Conservation (phyloP, 768 basidiomycete genomes). For the Lepiota venenata region DNA sequence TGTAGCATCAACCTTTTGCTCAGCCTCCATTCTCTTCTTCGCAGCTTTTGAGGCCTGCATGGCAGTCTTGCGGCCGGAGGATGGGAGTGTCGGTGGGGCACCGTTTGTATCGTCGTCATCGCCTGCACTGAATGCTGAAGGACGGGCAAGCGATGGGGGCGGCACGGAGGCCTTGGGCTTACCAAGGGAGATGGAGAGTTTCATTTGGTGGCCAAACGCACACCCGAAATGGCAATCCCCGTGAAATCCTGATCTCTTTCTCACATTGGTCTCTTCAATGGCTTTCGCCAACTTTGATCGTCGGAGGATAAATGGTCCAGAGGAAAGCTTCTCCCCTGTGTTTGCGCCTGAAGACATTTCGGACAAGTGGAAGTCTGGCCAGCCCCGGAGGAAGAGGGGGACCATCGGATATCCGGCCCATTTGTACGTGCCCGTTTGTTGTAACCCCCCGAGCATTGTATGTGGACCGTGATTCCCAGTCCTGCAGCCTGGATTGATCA, state of each 20-base stretch:
- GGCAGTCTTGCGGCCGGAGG: slow-evolving; percentile 22
- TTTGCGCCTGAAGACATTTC: slow-evolving; percentile 42
- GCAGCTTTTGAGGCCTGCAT: slow-evolving; percentile 58
- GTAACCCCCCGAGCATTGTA: slow-evolving; percentile 4
- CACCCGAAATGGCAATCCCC: slow-evolving; percentile 15
- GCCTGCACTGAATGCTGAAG: slow-evolving; percentile 61
- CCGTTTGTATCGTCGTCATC: slow-evolving; percentile 59
- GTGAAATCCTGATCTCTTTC: slow-evolving; percentile 21
- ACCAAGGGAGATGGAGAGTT: slow-evolving; percentile 85
- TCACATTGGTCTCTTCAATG: slow-evolving; percentile 25
- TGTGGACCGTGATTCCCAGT: slow-evolving; percentile 42
- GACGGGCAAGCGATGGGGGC: slow-evolving; percentile 45
- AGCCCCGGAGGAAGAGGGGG: slow-evolving; percentile 46
- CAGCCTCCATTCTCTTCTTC: slow-evolving; percentile 74
- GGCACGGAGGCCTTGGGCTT: slow-evolving; percentile 53
- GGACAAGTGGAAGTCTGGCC: slow-evolving; percentile 27
- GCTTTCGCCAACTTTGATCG: slow-evolving; percentile 71
- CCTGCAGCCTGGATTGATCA: slow-evolving; percentile 85
- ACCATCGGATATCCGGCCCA: slow-evolving; percentile 73
- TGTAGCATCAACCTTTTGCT: slow-evolving; percentile 73
- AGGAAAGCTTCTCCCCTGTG: slow-evolving; percentile 67
- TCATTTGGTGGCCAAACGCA: slow-evolving; percentile 45
- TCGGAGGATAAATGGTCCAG: slow-evolving; percentile 88
- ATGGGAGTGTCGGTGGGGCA: slow-evolving; percentile 33
- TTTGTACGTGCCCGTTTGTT: slow-evolving; percentile 53